phyloP scores from a whole-genome alignment of 148 eudicot species.

The Amaranthus palmeri region DNA sequence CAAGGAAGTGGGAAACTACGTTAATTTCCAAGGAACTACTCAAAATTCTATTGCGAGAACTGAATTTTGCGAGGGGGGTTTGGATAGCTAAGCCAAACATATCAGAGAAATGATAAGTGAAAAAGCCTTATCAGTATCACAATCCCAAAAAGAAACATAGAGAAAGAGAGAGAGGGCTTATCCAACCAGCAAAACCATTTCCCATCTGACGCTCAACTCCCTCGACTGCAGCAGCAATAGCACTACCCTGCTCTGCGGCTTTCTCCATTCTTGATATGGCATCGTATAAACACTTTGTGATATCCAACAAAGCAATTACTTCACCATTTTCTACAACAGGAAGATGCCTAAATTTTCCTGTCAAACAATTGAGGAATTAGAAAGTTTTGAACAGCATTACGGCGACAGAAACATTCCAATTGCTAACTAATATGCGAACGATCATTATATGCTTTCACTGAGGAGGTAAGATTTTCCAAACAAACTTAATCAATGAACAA shows the following conservation, averaged over 20 bases:
- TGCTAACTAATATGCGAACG: background rate
- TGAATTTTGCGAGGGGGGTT: too few species aligned
- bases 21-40: too few species aligned
- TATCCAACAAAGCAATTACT: conserved; percentile 92
- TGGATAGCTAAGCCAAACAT: background rate
- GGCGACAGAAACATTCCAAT: background rate
- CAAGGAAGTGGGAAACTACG: too few species aligned
- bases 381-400: background rate
- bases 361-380: conserved; percentile 11
- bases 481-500: too few species aligned
- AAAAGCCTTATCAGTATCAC: background rate
- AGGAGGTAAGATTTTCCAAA: background rate
- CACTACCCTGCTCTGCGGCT: conserved; percentile 98
- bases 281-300: conserved; percentile 94
- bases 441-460: background rate
- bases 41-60: too few species aligned
- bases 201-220: conserved; percentile 95
- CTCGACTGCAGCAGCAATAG: conserved; percentile 98
- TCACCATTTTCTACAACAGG: conserved; percentile 99
- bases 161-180: conserved; percentile 5
- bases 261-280: conserved; percentile 96
- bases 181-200: conserved; percentile 68
- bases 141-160: too few species aligned
- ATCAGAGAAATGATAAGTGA: background rate
- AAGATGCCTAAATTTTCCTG: conserved; percentile 96